A percentile compares a stretch with the other conserved stretches of the same genome.
Evolutionary conservation across 1,284 basidiomycete species (phyloP).

Genomic region (Melampsora larici-populina): DNA sequence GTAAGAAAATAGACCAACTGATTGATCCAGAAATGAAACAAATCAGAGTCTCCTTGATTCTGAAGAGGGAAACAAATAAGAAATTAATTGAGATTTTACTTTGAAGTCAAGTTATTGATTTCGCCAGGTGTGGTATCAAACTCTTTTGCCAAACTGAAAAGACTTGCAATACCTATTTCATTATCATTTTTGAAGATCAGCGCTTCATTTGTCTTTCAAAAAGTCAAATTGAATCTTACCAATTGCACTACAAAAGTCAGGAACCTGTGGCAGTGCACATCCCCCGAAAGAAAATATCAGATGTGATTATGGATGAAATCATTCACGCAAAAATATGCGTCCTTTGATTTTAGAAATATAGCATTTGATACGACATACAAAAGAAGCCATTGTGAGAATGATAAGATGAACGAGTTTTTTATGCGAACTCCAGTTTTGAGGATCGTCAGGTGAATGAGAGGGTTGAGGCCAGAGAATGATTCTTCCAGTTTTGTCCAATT

Average conservation of each 20-base stretch:
- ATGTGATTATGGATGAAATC: not conserved
- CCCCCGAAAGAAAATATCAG: not conserved
- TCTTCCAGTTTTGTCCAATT: slow-evolving; percentile 19
- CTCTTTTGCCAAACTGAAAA: slow-evolving; percentile 63
- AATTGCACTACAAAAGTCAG: slow-evolving; percentile 29
- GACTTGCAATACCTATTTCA: slow-evolving; percentile 49
- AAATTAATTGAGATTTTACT: slow-evolving; percentile 34
- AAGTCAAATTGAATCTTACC: no score
- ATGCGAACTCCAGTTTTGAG: slow-evolving; percentile 24
- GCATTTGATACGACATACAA: slow-evolving; percentile 1
- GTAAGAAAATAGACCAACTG: slow-evolving; percentile 67
- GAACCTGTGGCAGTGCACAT: slow-evolving; percentile 12
- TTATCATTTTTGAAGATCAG: no score
- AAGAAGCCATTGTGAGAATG: slow-evolving; percentile 39
- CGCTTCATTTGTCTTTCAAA: no score
- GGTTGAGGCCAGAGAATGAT: slow-evolving; percentile 40
- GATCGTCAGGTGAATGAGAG: slow-evolving; percentile 20
- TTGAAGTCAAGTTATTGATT: slow-evolving; percentile 62
- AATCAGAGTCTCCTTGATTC: slow-evolving; percentile 34
- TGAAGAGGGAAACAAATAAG: not conserved
- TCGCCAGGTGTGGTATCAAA: slow-evolving; percentile 62
- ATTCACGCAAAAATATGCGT: not conserved
- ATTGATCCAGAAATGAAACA: slow-evolving; percentile 11
- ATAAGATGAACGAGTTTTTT: slow-evolving; percentile 26
- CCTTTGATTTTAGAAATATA: no score